Percentiles rank a stretch among this genome's conserved stretches.
These are phyloP conservation scores for Mariannaea sp. DNA, from an alignment of 2,329 filamentous ascomycete genomes.

Conservation along the genomic window DNA sequence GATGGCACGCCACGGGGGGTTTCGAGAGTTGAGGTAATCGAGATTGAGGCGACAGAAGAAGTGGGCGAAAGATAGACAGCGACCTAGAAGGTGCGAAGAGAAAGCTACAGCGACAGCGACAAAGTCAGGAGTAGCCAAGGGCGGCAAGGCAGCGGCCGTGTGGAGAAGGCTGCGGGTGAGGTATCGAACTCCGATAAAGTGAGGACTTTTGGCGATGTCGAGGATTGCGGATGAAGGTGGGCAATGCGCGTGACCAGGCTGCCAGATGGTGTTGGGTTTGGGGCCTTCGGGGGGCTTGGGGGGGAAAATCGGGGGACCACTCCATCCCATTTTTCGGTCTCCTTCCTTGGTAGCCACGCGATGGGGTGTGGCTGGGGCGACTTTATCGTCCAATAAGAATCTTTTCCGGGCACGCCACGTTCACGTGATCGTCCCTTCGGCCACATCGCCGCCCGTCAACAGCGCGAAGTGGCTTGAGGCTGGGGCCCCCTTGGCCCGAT, in stretches of 20 bases:
- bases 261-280: slow-evolving; percentile 41
- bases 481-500: slow-evolving; percentile 27
- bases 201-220: slow-evolving; percentile 41
- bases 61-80: slow-evolving; percentile 25
- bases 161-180: slow-evolving; percentile 24
- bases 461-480: slow-evolving; percentile 24
- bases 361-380: slow-evolving; percentile 31
- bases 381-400: slow-evolving; percentile 27
- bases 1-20: slow-evolving; percentile 33
- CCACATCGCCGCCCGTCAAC: slow-evolving; percentile 21
- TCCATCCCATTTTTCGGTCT: slow-evolving; percentile 24
- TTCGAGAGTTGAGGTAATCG: slow-evolving; percentile 18
- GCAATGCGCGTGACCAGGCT: slow-evolving; percentile 47
- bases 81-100: slow-evolving; percentile 27
- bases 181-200: slow-evolving; percentile 32
- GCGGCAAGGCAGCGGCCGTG: slow-evolving; percentile 23
- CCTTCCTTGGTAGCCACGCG: slow-evolving; percentile 27
- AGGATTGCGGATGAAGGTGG: slow-evolving; percentile 41
- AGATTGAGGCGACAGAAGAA: slow-evolving; percentile 13
- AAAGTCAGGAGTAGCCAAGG: slow-evolving; percentile 17
- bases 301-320: slow-evolving; percentile 21
- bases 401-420: background rate
- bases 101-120: slow-evolving; percentile 25
- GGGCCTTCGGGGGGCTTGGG: slow-evolving; percentile 28
- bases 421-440: slow-evolving; percentile 25